These are phyloP conservation scores for Clitopilus passeckerianus DNA, from an alignment of 768 basidiomycete genomes.

Conservation along the genomic window DNA sequence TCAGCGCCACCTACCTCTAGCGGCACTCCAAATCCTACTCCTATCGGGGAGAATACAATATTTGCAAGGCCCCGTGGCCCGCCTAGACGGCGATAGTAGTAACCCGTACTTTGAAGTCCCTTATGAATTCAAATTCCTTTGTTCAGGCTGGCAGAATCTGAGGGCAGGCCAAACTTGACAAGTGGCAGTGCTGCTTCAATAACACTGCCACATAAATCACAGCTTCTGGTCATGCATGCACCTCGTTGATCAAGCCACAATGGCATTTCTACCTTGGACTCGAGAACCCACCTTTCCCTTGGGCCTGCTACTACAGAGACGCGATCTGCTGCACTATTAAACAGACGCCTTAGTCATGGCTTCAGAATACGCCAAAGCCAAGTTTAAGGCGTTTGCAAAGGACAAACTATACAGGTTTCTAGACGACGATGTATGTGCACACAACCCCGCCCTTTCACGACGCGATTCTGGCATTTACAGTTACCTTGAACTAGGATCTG, in stretches of 20 bases:
- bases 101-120: not conserved
- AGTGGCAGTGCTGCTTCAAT: no score
- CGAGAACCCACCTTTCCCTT: no score
- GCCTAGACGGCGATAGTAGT: conserved; percentile 41
- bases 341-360: not conserved
- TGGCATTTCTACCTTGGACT: not conserved
- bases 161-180: not conserved
- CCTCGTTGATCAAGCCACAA: not conserved
- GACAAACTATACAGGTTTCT: not conserved
- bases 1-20: conserved; percentile 10
- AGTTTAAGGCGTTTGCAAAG: not conserved
- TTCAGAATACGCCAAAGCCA: not conserved
- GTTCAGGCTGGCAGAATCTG: not conserved
- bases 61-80: conserved; percentile 67
- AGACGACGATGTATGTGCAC: not conserved
- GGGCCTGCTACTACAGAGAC: no score
- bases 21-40: conserved; percentile 7
- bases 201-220: not conserved
- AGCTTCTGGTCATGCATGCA: not conserved
- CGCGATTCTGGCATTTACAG: no score
- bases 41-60: conserved; percentile 29
- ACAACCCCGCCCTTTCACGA: no score
- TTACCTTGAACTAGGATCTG: no score
- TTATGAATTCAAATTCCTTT: not conserved
- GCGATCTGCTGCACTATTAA: no score